Evolutionary conservation across 352 stramenopile genomes (phyloP), one percentile per base, ranked within the genome.

Genomic region (Phytopythium vexans): DNA sequence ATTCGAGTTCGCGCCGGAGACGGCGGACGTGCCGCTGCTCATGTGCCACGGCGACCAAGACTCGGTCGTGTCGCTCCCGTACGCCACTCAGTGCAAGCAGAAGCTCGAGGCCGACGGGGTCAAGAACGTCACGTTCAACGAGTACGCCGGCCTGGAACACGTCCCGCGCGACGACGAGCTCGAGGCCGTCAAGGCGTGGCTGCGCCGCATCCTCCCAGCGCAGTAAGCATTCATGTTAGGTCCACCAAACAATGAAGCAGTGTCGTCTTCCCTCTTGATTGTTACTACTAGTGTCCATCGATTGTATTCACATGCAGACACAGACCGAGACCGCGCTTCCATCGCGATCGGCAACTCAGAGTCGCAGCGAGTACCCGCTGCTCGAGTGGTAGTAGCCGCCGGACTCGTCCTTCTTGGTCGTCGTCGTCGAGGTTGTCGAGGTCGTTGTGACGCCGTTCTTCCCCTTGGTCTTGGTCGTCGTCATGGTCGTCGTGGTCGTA

Each of bases 21-120:
- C 70, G 40, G 73, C 68, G 46, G 54, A 77, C n/a, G 75, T 90
- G 27, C 83, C 81, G 34, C 60, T 91, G 50, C 74, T 90, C 41
- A 86, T 94, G 66, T 92, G 81, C 49, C 83, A 94, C 61, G 81
- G 83, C 43, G 79, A 92, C 43, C 31, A 60, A 11, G 82, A 94
- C 50, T 66, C 62, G 0, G 74, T 89, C 12, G 79, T 91, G 54
- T 66, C 54, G 15, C 83, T 84, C 54, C 55, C 79, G n/a, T 87
- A 78, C 68, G 73, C 68, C 39, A 63, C 75, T 33, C 62, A 72
- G 62, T 84, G 81, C n/a, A 74, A 74, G 57, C 64, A 86, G 27
- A 83, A 82, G 54, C 65, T 94, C 10, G 58, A 84, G 68, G 36
- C 52, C 2, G 49, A 51, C 0, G 75, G 75, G 41, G 81, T 89